Evolutionary conservation across 441 rosid species (phyloP), one percentile per base, ranked within the genome.

Genomic region (Corymbia citriodora): DNA sequence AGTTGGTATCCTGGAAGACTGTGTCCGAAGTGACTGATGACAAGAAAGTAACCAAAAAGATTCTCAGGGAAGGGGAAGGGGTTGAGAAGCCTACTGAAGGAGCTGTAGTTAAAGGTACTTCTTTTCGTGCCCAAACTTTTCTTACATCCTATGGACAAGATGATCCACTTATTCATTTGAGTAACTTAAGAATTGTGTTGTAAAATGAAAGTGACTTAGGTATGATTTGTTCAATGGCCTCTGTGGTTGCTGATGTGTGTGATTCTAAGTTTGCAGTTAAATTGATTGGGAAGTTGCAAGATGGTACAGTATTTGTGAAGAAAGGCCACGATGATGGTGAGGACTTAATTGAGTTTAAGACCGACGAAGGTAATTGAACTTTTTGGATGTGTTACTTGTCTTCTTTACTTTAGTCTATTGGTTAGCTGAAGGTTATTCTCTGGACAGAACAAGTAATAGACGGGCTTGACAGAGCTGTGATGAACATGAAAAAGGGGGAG

Each of bases 71-170:
- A 92, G 99, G 98, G 21, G 99, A 97, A 88, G 99, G 98, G 36
- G 96, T 94, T 93, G 99, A 96, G n/a, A 93, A 91, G 27, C 99
- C 99, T 45, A 96, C 93, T 31, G 99, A 97, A 48, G 99, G 99
- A 53, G 91, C 99, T 31, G 91, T 90, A 70, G 99, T 96, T 90
- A 92, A 92, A 95, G 95, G 98, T 96, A 87, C 81, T 92, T 70
- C 87, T 90, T 55, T 87, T 61, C 57, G 52, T 79, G 85, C 52
- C 52, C 52, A 79, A 79, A 25, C 52, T 45, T 79, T 45, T 79
- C 85, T 79, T 79, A 45, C 52, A 7, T 79, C 85, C 85, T 45
- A 45, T 23, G 85, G 52, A 8, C 17, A 79, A 40, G 52, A 79
- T 79, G 85, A 79, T 23, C n/a, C 52, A 45, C 11, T 4, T 45